A percentile compares a stretch with the other conserved stretches of the same genome.
phyloP scores from a whole-genome alignment of 306 rosid species.

The Inga leiocalycina region DNA sequence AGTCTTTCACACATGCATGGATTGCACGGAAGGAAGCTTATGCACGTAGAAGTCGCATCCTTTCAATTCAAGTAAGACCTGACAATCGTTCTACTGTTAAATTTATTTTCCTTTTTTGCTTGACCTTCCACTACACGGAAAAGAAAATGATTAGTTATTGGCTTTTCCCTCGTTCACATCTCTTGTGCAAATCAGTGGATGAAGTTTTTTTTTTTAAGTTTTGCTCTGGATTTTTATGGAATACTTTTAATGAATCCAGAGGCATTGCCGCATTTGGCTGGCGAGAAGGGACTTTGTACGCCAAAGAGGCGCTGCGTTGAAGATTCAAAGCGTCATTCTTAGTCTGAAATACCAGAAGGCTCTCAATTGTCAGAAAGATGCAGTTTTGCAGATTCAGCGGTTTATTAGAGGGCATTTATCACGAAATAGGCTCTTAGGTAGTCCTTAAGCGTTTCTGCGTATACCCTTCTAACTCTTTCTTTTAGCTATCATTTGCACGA shows the following conservation, averaged over 20 bases:
- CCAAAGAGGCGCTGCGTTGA: slow-evolving; percentile 58
- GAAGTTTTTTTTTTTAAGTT: slow-evolving; percentile 10
- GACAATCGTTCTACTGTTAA: slow-evolving; percentile 18
- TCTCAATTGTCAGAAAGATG: slow-evolving; percentile 50
- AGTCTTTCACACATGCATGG: slow-evolving; percentile 71
- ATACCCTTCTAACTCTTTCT: neutral
- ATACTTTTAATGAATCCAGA: slow-evolving; percentile 50
- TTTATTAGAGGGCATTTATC: slow-evolving; percentile 66
- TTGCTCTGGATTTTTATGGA: slow-evolving; percentile 20
- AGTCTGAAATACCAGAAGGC: slow-evolving; percentile 49
- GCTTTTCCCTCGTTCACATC: neutral
- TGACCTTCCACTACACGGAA: neutral
- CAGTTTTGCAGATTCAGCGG: slow-evolving; percentile 68
- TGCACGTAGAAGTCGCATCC: slow-evolving; percentile 49
- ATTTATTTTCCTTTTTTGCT: slow-evolving; percentile 14
- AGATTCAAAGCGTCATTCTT: slow-evolving; percentile 62
- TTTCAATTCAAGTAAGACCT: slow-evolving; percentile 74
- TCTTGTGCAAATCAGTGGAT: slow-evolving; percentile 21
- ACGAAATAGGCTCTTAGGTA: slow-evolving; percentile 74
- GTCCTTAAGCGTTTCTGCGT: too few relatives aligned
- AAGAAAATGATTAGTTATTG: neutral
- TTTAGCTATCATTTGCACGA: slow-evolving; percentile 12
- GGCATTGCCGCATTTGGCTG: slow-evolving; percentile 70
- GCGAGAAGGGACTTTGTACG: slow-evolving; percentile 51
- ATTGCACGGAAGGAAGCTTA: slow-evolving; percentile 58